Evolutionary conservation across 371 early-diverging fungal genomes (phyloP).

Genomic region (Choanephora cucurbitarum): DNA sequence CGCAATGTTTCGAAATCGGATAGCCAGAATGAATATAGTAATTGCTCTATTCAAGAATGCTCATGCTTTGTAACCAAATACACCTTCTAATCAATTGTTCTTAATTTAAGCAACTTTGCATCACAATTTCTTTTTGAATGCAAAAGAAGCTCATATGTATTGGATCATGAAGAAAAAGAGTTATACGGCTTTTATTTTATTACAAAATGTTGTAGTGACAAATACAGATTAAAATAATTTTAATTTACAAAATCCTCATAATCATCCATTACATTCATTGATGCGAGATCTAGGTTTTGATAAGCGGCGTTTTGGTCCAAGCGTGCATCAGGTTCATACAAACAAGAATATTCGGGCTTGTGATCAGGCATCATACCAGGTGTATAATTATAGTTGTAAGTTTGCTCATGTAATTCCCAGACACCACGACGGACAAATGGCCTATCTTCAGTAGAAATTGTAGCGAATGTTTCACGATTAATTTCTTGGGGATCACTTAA

Average conservation of each 20-base stretch:
- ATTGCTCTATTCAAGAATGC: too few species aligned
- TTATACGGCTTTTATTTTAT: too few species aligned
- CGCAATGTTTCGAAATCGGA: too few species aligned
- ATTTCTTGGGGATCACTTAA: constrained; percentile 26
- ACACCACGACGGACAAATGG: constrained; percentile 63
- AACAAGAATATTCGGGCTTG: constrained; percentile 71
- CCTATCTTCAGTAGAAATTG: constrained; percentile 17
- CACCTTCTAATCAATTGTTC: too few species aligned
- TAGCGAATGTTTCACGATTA: constrained; percentile 17
- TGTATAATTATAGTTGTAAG: constrained; percentile 80
- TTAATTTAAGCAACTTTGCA: too few species aligned
- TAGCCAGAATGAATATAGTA: too few species aligned
- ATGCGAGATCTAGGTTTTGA: constrained; percentile 14
- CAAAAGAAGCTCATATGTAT: too few species aligned
- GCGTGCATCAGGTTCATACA: constrained; percentile 65
- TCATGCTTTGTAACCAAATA: too few species aligned
- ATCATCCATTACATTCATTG: constrained; percentile 30
- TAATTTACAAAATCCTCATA: constrained; percentile 38
- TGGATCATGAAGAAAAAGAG: too few species aligned
- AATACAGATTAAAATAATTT: too few species aligned
- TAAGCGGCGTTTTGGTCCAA: constrained; percentile 20
- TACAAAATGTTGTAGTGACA: too few species aligned
- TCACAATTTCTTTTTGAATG: too few species aligned
- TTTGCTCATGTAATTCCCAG: constrained; percentile 95
- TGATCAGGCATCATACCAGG: constrained; percentile 56